A percentile compares a stretch with the other conserved stretches of the same genome.
These are phyloP conservation scores for Botrytis galanthina DNA, from an alignment of 2,329 filamentous ascomycete species.

Conservation along the genomic window DNA sequence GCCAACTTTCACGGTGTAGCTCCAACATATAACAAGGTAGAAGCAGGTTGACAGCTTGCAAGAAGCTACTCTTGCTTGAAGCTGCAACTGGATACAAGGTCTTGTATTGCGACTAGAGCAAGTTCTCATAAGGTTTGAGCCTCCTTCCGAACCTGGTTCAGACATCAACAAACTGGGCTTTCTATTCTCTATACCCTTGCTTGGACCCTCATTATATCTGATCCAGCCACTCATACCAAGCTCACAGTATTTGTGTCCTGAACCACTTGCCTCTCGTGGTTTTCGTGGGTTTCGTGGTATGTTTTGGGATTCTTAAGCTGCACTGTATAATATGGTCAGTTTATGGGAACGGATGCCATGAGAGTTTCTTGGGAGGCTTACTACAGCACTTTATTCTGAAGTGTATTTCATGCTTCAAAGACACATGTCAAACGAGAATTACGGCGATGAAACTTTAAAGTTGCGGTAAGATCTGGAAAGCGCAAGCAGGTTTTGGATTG, in stretches of 20 bases:
- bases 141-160: neutral
- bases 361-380: too few species aligned
- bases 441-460: neutral
- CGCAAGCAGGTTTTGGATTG: neutral
- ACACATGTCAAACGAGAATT: neutral
- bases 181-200: too few species aligned
- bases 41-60: neutral
- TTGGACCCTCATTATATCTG: neutral
- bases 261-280: neutral
- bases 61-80: neutral
- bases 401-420: neutral
- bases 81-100: neutral
- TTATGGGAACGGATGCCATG: too few species aligned
- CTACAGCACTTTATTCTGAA: neutral
- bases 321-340: neutral
- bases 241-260: too few species aligned
- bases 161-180: too few species aligned
- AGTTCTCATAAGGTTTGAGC: neutral
- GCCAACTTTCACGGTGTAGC: slow-evolving; percentile 44
- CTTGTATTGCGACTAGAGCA: too few species aligned
- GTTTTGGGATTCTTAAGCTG: neutral
- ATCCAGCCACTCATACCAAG: too few species aligned
- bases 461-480: too few species aligned
- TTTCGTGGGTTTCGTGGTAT: neutral
- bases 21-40: slow-evolving; percentile 35